Conservation (phyloP, 1,284 basidiomycete genomes). For the Macrocystidia cucumis region DNA sequence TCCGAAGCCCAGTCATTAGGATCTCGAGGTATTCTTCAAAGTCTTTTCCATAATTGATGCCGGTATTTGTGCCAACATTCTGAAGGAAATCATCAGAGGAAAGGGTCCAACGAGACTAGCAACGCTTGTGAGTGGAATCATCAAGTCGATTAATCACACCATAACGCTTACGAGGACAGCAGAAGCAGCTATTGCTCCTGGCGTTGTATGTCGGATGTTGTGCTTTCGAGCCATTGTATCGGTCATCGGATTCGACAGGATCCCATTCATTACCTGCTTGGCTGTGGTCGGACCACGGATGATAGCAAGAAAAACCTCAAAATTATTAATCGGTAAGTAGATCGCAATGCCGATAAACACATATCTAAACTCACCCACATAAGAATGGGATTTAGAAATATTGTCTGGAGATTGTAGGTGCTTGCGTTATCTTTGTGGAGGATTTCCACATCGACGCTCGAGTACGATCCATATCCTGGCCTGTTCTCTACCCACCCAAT, state of each 20-base stretch:
- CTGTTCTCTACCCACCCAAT: background rate
- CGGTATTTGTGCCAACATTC: background rate
- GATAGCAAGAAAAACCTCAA: background rate
- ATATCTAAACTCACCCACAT: background rate
- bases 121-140: background rate
- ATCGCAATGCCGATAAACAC: background rate
- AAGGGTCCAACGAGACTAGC: background rate
- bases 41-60: background rate
- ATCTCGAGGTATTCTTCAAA: background rate
- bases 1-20: background rate
- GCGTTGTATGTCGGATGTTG: background rate
- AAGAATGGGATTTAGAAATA: background rate
- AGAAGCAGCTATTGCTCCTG: background rate
- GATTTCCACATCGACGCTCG: background rate
- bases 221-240: background rate
- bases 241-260: background rate
- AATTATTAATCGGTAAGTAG: background rate
- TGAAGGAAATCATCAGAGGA: background rate
- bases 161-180: background rate
- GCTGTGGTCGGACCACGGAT: background rate
- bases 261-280: background rate
- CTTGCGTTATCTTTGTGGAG: background rate
- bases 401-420: background rate
- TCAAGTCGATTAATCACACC: background rate
- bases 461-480: background rate